These are phyloP conservation scores for Protomyces lactucae-debilis DNA, from an alignment of 1,139 yeast genomes.

Conservation along the genomic window DNA sequence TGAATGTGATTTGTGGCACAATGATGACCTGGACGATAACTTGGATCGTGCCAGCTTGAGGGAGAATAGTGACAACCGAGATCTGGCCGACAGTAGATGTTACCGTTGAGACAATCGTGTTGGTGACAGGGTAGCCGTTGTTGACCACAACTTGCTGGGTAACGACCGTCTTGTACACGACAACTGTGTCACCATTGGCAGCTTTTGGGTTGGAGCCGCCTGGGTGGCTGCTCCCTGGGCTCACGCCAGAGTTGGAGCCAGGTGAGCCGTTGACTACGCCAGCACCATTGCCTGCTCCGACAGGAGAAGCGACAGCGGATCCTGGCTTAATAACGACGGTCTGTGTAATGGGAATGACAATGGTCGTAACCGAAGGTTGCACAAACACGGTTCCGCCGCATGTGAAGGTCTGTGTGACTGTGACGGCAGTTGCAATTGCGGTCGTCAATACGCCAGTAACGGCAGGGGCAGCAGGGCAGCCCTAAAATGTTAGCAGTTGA, in stretches of 20 bases:
- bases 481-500: neutral
- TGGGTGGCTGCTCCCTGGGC: neutral
- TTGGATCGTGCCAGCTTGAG: neutral
- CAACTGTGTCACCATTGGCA: neutral
- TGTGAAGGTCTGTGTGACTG: neutral
- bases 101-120: neutral
- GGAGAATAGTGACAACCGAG: neutral
- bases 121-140: neutral
- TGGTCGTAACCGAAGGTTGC: neutral
- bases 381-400: neutral
- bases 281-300: neutral
- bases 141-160: neutral
- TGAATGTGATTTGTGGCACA: neutral
- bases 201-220: neutral
- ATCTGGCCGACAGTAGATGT: neutral
- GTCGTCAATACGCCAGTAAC: neutral
- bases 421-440: neutral
- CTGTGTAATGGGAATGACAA: neutral
- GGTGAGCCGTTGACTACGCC: neutral
- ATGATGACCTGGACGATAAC: neutral
- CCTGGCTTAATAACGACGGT: neutral
- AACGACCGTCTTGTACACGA: neutral
- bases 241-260: neutral
- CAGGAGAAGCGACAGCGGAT: neutral
- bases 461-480: neutral